Evolutionary conservation across 768 basidiomycete species (phyloP).

Genomic region (Tephrocybe rancida): DNA sequence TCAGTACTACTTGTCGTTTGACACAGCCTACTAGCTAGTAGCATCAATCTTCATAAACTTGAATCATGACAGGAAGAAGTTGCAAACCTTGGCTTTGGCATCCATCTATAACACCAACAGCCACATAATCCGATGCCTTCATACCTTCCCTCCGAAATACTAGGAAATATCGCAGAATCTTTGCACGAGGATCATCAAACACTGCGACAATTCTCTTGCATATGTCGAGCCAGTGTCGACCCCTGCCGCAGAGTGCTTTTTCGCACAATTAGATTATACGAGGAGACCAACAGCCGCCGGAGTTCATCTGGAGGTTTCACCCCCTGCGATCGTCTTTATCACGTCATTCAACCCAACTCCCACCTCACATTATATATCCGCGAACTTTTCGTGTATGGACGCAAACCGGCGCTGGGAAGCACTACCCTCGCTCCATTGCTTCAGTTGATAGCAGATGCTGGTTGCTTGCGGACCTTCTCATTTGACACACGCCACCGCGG

Average conservation of each 20-base stretch:
- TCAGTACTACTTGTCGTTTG: too few species aligned
- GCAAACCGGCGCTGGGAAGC: not conserved
- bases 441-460: not conserved
- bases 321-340: not conserved
- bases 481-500: not conserved
- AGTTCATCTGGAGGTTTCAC: too few species aligned
- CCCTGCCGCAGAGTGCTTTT: not conserved
- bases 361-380: not conserved
- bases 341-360: not conserved
- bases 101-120: too few species aligned
- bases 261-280: not conserved
- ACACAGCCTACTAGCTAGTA: too few species aligned
- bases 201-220: not conserved
- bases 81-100: too few species aligned
- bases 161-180: not conserved
- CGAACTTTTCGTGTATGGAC: not conserved
- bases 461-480: not conserved
- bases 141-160: not conserved
- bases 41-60: too few species aligned
- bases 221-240: not conserved
- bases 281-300: not conserved
- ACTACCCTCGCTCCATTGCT: not conserved
- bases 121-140: too few species aligned
- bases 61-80: too few species aligned
- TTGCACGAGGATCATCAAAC: not conserved